Conservation (phyloP, 2,329 filamentous ascomycete species). For the Microascus cirrosus region DNA sequence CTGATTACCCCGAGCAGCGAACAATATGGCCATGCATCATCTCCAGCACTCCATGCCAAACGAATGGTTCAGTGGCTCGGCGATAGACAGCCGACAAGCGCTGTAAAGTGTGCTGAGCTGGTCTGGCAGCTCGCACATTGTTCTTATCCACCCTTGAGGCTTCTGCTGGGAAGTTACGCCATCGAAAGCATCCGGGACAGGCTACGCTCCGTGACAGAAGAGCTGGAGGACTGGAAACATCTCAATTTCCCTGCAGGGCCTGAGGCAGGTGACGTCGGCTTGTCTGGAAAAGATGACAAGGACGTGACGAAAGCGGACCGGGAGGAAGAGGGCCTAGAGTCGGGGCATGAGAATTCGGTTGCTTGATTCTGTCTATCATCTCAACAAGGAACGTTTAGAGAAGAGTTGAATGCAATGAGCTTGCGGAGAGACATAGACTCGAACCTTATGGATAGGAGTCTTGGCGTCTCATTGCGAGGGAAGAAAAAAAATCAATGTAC, state of each 20-base stretch:
- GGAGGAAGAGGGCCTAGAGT: conserved; percentile 1
- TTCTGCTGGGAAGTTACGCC: conserved; percentile 86
- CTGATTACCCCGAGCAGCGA: conserved; percentile 77
- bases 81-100: conserved; percentile 84
- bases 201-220: conserved; percentile 82
- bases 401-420: too few relatives aligned
- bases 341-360: background rate
- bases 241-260: conserved; percentile 43
- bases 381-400: background rate
- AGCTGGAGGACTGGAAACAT: conserved; percentile 89
- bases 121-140: conserved; percentile 94
- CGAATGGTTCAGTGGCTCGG: conserved; percentile 92
- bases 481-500: background rate
- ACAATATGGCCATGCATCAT: conserved; percentile 65
- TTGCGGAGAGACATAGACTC: too few relatives aligned
- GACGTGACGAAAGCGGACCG: conserved; percentile 6
- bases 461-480: background rate
- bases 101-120: conserved; percentile 83
- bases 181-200: conserved; percentile 92
- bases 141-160: conserved; percentile 75
- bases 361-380: background rate
- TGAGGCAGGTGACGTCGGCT: conserved; percentile 5
- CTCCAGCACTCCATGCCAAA: conserved; percentile 78
- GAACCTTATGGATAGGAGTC: background rate
- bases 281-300: conserved; percentile 5